These are phyloP conservation scores for Cordyceps militaris DNA, from an alignment of 2,329 filamentous ascomycete genomes.

Conservation along the genomic window DNA sequence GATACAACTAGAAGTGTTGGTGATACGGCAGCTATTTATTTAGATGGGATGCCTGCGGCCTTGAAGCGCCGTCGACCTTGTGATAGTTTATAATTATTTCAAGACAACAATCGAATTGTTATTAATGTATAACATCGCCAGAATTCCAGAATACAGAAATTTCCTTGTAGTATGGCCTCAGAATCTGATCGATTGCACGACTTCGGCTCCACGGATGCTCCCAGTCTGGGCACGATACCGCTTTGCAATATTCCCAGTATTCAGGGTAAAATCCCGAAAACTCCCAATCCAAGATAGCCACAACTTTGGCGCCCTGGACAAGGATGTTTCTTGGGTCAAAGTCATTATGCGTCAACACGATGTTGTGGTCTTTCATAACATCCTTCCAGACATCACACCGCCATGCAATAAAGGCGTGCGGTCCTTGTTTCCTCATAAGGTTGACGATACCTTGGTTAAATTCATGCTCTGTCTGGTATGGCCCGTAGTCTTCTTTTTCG, in stretches of 20 bases:
- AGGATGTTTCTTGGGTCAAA: conserved; percentile 13
- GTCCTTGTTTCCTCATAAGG: conserved; percentile 14
- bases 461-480: conserved; percentile 16
- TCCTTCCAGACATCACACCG: conserved; percentile 14
- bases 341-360: conserved; percentile 15
- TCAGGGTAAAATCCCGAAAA: conserved; percentile 11
- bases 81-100: too few species aligned
- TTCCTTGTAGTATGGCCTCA: conserved; percentile 11
- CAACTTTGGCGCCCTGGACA: not conserved
- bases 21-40: too few species aligned
- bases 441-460: conserved; percentile 17
- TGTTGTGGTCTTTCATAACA: conserved; percentile 13
- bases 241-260: conserved; percentile 13
- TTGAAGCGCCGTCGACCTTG: too few species aligned
- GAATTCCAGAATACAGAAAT: conserved; percentile 11
- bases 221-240: conserved; percentile 5
- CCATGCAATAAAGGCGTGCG: conserved; percentile 9
- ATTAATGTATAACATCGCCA: conserved; percentile 9
- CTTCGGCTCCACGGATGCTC: conserved; percentile 9
- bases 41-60: too few species aligned
- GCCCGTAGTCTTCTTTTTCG: conserved; percentile 14
- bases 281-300: conserved; percentile 18
- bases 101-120: not conserved
- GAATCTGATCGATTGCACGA: conserved; percentile 9
- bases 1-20: too few species aligned